phyloP scores from a whole-genome alignment of 108 stramenopile genomes.

The Skeletonema marinoi region DNA sequence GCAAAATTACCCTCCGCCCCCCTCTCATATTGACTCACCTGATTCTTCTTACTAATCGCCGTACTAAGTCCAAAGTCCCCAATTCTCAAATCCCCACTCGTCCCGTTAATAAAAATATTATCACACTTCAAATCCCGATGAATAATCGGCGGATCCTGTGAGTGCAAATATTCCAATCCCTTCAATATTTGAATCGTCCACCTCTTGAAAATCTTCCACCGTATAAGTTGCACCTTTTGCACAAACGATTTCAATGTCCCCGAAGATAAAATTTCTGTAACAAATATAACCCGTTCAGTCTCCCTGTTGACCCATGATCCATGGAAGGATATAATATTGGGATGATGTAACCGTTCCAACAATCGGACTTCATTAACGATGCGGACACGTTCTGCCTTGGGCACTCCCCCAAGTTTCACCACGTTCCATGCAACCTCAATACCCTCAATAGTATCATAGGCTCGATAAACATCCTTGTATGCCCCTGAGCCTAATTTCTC shows the following conservation, averaged over 20 bases:
- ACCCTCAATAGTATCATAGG: slow-evolving; percentile 97
- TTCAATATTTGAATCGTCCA: slow-evolving; percentile 96
- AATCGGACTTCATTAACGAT: slow-evolving; percentile 97
- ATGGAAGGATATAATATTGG: slow-evolving; percentile 96
- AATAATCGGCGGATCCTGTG: slow-evolving; percentile 97
- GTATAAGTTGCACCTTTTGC: slow-evolving; percentile 93
- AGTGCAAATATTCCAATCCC: slow-evolving; percentile 95
- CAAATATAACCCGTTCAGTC: slow-evolving; percentile 90
- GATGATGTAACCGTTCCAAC: slow-evolving; percentile 93
- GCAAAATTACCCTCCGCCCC: background rate
- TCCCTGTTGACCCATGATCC: slow-evolving; percentile 97
- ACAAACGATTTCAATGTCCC: slow-evolving; percentile 94
- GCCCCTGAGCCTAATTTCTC: slow-evolving; percentile 95
- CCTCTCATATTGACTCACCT: slow-evolving; percentile 27
- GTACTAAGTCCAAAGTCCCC: slow-evolving; percentile 97
- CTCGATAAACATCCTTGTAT: slow-evolving; percentile 95
- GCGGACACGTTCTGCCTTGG: slow-evolving; percentile 84
- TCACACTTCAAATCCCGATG: slow-evolving; percentile 98
- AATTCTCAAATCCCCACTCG: slow-evolving; percentile 95
- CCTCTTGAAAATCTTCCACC: slow-evolving; percentile 96
- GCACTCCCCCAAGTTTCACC: slow-evolving; percentile 88
- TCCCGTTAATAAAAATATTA: slow-evolving; percentile 98
- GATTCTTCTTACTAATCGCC: slow-evolving; percentile 79
- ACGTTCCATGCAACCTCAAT: slow-evolving; percentile 99
- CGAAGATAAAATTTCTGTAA: slow-evolving; percentile 96